Base-by-base conservation (phyloP, 2,329 filamentous ascomycete species). In the Fusarium ambrosium region DNA sequence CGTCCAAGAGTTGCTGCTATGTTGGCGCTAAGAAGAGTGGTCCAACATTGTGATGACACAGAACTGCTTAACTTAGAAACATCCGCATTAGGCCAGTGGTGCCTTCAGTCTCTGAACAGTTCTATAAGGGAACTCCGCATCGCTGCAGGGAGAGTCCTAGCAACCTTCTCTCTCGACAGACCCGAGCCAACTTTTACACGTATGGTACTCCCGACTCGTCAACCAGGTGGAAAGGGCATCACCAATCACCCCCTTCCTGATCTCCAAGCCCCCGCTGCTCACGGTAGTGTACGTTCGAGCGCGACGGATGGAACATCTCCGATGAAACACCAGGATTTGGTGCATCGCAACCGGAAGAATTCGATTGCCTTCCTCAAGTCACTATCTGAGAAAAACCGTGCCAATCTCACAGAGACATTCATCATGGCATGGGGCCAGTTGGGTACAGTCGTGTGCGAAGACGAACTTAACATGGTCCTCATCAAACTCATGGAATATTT, bases 361-460 rank as follows among this genome's bases (percentile, higher is more conserved):
- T 90, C 90, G 2, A 86, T 98, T 8, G 89, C 92, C 34, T 90
- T 94, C 76, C 85, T 98, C 11, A 92, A 92, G 72, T 89, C 87
- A 5, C 86, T 97, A 13, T 94, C 93, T 1, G 92, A 94, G 56
- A 92, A 92, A 67, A 89, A 91, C 64, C 86, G 90, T 9, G 83
- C 91, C 6, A 88, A 91, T 69, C 85, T 95, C 53, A 92, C 95
- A 61, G 96, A 98, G 82, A 95, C 94, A 20, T 92, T 94, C 73
- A 92, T 98, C 67, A 86, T 97, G 83, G 93, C 94, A 16, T 95
- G 96, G 90, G 93, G 93, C n/a, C 92, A 95, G 79, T 87, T 98
- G 59, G 96, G 94, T 70, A 92, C 91, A 67, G 88, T 92, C 11
- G 92, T 94, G 53, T 89, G 91, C 18, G 94, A 97, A 71, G 91